Base-by-base conservation (phyloP, 2,329 filamentous ascomycete species). In the Epichloe baconii region DNA sequence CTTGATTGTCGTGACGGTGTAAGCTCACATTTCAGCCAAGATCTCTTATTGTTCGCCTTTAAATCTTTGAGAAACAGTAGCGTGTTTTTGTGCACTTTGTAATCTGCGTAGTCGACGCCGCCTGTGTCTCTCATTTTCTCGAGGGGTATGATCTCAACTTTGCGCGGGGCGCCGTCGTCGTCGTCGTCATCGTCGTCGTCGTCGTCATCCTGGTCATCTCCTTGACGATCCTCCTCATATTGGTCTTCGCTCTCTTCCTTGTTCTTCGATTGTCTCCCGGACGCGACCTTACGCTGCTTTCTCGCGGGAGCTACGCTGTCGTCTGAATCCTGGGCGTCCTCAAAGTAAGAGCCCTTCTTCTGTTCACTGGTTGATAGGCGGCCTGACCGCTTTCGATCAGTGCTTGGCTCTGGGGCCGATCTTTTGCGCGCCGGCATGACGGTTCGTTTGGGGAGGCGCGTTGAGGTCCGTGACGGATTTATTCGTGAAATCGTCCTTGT, bases 21-120 rank as follows among this genome's bases (percentile, higher is more conserved):
- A 19, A n/a, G n/a, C 67, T 57, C 64, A 80, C 77, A 67, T 58
- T 80, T 80, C 6, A 83, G 66, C 80, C 80, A 83, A 1, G 68
- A 60, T 34, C 80, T 69, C 53, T 73, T 68, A 57, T 83, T 83
- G 58, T 83, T 78, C 12, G 69, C 73, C 59, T 77, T 80, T 38
- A 83, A 69, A 49, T 82, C 79, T 41, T 65, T 67, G 40, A 83
- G 67, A 57, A 82, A 83, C 1, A 73, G 64, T 44, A 82, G 54
- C 0, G 79, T 82, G 54, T 82, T 82, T 31, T 68, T 69, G 56
- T 83, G 79, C 4, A 83, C 54, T 26, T 66, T 73, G 21, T 71
- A 64, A 38, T 79, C 75, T 36, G 70, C 68, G 53, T 82, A 82
- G 2, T 72, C 58, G 5, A 68, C 56, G 14, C 63, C 65, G 1